Conservation (phyloP, 768 basidiomycete species). For the Rubroboletus satanas region DNA sequence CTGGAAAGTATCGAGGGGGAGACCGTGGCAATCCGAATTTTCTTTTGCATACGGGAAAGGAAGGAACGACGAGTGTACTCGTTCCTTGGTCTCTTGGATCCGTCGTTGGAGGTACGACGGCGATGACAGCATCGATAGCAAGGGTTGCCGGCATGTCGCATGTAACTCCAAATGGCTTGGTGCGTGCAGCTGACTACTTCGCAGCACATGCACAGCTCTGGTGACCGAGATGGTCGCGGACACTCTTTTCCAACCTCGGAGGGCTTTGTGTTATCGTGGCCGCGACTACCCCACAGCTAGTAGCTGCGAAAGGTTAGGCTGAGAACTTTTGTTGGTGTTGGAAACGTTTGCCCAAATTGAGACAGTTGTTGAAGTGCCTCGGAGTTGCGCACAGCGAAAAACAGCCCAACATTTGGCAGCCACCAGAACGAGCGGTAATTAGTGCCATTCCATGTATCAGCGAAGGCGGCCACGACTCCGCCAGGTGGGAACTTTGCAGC, state of each 20-base stretch:
- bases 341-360: too few relatives aligned
- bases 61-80: background rate
- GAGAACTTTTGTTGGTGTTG: too few relatives aligned
- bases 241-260: background rate
- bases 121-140: background rate
- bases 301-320: too few relatives aligned
- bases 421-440: background rate
- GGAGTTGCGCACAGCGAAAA: background rate
- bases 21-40: background rate
- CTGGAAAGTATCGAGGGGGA: background rate
- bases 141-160: background rate
- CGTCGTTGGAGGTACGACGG: background rate
- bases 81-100: background rate
- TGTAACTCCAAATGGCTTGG: background rate
- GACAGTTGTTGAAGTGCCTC: too few relatives aligned
- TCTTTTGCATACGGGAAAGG: background rate
- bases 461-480: background rate
- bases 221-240: background rate
- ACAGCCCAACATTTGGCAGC: background rate
- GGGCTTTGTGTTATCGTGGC: background rate
- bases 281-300: background rate
- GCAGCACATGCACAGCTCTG: too few relatives aligned
- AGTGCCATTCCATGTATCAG: background rate
- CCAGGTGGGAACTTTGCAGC: background rate
- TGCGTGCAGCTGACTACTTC: background rate